A percentile compares a stretch with the other conserved stretches of the same genome.
These are phyloP conservation scores for Lumnitzera littorea DNA, from an alignment of 345 rosid species.

Conservation along the genomic window DNA sequence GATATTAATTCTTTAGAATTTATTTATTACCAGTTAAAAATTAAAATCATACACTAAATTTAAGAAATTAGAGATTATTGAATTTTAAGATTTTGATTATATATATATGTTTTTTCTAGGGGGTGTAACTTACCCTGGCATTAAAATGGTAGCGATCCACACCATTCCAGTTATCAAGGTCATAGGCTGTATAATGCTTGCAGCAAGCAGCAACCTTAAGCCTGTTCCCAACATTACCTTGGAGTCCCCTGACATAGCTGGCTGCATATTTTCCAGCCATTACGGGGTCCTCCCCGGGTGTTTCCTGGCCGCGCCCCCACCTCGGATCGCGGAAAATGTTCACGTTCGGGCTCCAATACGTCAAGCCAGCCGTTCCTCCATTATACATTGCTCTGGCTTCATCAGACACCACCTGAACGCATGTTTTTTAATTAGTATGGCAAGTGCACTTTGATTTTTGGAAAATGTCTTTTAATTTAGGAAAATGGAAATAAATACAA, in stretches of 20 bases:
- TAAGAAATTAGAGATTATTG: no score
- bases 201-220: constrained; percentile 96
- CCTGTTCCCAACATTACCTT: constrained; percentile 42
- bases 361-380: constrained; percentile 61
- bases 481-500: no score
- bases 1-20: no score
- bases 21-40: no score
- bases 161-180: constrained; percentile 93
- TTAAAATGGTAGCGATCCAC: constrained; percentile 82
- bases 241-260: constrained; percentile 73
- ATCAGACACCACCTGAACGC: constrained; percentile 54
- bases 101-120: neutral
- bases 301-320: constrained; percentile 91
- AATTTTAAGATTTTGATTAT: neutral
- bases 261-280: constrained; percentile 68
- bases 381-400: constrained; percentile 83
- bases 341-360: constrained; percentile 81
- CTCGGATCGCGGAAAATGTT: constrained; percentile 80
- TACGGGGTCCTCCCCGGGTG: constrained; percentile 91
- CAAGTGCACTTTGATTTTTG: no score
- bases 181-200: constrained; percentile 95
- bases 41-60: no score
- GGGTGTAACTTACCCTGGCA: constrained; percentile 47
- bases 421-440: neutral
- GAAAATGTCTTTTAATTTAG: no score